Base-by-base conservation (phyloP, 768 basidiomycete species). In the Amanita polypyramis region DNA sequence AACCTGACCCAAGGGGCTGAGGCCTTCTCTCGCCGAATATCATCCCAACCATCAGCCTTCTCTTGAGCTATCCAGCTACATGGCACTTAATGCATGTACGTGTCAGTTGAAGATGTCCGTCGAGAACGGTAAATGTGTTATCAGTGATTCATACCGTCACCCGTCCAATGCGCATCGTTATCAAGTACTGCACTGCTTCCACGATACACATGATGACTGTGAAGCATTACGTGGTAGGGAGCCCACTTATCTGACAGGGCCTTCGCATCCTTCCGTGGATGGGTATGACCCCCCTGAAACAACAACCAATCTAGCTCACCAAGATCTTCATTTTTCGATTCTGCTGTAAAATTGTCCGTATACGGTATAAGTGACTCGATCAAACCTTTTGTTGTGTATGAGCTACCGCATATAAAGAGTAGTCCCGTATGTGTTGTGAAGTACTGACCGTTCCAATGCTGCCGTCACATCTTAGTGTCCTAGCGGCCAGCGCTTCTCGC, bases 401-500 rank as follows among this genome's bases (percentile, higher is more conserved):
- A 20, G 14, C 20, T 12, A 23, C 8, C 25, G 20, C 36, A 39
- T 39, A 27, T 23, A 29, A 32, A 17, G 46, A 19, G 6, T 3
- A 5, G 4, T 47, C 19, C 30, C 4, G 21, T 19, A 47, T 47
- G 46, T 47, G 25, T 10, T 19, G 12, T n/a, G 19, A 47, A 30
- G n/a, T 49, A 49, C 52, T 51, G 37, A 46, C 37, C 43, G 58
- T 60, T 57, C 45, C 52, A 53, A 72, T 71, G 69, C 39, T 63
- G 49, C 65, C 63, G 34, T 75, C 80, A 29, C 85, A 86, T 60
- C 75, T 87, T 20, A 74, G 79, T 29, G 67, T 82, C 54, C 73
- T 86, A 52, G 71, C 82, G 51, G 64, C 72, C 43, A 76, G 74
- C 53, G 72, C 79, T 14, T 55, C 67, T 42, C 68, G 62, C 50